Evolutionary conservation across 805 yeast species (phyloP).

Genomic region (Ogataea methanolica): DNA sequence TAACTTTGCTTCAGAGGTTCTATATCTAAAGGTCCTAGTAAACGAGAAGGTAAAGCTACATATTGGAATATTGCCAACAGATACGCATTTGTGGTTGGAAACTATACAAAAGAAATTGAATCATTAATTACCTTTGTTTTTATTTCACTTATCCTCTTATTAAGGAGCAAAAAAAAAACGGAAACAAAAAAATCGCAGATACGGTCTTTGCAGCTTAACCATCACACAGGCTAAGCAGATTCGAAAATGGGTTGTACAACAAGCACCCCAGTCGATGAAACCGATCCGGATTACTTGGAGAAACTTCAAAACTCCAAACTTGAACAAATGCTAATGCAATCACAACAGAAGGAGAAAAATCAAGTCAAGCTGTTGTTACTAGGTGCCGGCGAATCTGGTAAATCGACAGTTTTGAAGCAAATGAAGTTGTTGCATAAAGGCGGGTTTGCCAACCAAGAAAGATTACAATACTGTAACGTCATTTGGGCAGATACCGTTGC

Average conservation of each 20-base stretch:
- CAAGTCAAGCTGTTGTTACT: constrained; percentile 70
- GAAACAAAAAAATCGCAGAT: no score
- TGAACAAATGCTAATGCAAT: constrained; percentile 54
- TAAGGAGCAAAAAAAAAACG: no score
- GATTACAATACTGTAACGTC: constrained; percentile 75
- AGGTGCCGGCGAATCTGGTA: constrained; percentile 95
- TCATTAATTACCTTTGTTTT: no score
- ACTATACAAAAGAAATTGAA: no score
- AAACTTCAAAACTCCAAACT: constrained; percentile 36
- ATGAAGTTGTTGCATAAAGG: constrained; percentile 80
- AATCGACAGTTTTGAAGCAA: constrained; percentile 88
- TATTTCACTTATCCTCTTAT: no score
- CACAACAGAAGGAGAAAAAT: constrained; percentile 48
- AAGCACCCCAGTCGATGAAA: constrained; percentile 39
- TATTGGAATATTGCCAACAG: no score
- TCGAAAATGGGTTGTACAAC: constrained; percentile 64
- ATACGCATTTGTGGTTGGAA: no score
- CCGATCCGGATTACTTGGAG: constrained; percentile 51
- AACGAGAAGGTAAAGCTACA: no score
- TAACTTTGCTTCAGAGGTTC: no score
- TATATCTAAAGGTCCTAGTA: no score
- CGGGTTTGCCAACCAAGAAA: constrained; percentile 77
- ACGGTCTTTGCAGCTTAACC: no score
- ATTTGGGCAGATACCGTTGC: constrained; percentile 92
- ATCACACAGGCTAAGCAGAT: no score